Evolutionary conservation across 2,329 filamentous ascomycete species (phyloP).

Genomic region (Ascochyta viciae-villosae): DNA sequence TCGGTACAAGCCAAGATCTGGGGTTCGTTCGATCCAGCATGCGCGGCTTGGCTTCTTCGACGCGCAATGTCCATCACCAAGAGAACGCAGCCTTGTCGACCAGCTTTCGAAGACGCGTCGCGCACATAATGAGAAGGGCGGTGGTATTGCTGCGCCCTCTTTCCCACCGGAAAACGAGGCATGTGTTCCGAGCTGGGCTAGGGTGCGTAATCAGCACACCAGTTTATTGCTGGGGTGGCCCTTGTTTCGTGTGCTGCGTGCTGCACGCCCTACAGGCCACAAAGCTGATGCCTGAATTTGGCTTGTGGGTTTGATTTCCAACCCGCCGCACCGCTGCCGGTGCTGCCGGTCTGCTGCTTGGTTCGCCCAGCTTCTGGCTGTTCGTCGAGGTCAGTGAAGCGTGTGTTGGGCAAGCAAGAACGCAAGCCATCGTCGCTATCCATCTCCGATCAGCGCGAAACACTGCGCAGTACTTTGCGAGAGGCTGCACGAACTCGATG

Average conservation of each 20-base stretch:
- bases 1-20: conserved; percentile 13
- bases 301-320: not conserved
- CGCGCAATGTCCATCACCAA: not conserved
- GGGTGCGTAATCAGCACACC: conserved; percentile 36
- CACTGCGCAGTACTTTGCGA: conserved; percentile 14
- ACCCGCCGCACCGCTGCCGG: not conserved
- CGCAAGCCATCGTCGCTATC: not conserved
- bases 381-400: conserved; percentile 6
- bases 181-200: conserved; percentile 32
- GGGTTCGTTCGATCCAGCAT: not conserved
- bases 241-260: conserved; percentile 18
- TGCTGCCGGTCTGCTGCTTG: not conserved
- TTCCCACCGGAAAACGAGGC: conserved; percentile 28
- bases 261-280: conserved; percentile 38
- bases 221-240: conserved; percentile 33
- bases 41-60: not conserved
- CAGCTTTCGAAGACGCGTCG: conserved; percentile 4
- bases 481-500: conserved; percentile 19
- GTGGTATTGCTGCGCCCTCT: conserved; percentile 36
- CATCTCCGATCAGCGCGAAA: conserved; percentile 5
- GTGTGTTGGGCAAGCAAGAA: not conserved
- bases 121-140: conserved; percentile 34
- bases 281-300: conserved; percentile 30
- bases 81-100: not conserved
- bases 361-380: not conserved